phyloP scores from a whole-genome alignment of 2,329 filamentous ascomycete genomes.

The Helminthosporium solani region DNA sequence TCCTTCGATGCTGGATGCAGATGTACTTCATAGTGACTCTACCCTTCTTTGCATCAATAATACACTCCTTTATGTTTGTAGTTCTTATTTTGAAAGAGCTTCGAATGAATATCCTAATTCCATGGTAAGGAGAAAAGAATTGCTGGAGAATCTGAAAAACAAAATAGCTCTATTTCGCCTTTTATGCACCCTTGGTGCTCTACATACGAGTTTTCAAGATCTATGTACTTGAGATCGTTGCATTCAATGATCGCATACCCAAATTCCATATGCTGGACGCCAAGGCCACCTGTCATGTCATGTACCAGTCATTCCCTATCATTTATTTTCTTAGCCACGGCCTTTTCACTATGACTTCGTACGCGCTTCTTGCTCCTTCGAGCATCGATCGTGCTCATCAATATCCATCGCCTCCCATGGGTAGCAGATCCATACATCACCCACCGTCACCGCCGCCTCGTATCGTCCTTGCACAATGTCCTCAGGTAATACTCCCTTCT shows the following conservation, averaged over 20 bases:
- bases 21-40: no score
- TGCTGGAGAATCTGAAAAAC: no score
- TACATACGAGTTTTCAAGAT: neutral
- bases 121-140: no score
- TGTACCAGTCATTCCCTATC: neutral
- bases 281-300: neutral
- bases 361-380: conserved; percentile 48
- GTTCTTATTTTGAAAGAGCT: no score
- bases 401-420: conserved; percentile 97
- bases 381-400: conserved; percentile 80
- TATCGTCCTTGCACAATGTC: conserved; percentile 79
- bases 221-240: neutral
- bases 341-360: conserved; percentile 5
- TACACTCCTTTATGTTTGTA: no score
- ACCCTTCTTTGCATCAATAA: no score
- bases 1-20: neutral
- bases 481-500: conserved; percentile 82
- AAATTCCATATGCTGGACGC: neutral
- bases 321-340: neutral
- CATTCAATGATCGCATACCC: neutral
- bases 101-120: no score
- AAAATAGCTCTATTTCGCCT: neutral
- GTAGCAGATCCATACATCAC: conserved; percentile 98
- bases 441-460: conserved; percentile 80
- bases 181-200: neutral